These are phyloP conservation scores for Clarireedia hainanense DNA, from an alignment of 2,329 filamentous ascomycete genomes.

Conservation along the genomic window DNA sequence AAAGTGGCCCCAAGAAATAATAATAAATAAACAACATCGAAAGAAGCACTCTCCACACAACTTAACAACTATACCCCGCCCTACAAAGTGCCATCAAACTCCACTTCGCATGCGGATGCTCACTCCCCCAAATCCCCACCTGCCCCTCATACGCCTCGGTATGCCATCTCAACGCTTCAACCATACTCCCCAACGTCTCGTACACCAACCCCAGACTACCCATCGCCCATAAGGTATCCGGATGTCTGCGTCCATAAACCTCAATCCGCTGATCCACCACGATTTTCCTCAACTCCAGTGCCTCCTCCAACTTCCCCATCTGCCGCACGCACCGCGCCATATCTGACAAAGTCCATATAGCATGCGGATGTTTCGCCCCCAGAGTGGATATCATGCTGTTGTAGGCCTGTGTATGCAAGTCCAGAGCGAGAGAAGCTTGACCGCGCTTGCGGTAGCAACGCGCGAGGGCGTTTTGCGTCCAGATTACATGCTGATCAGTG, in stretches of 20 bases:
- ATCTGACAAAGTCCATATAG: conserved; percentile 3
- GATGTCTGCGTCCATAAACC: background rate
- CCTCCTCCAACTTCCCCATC: background rate
- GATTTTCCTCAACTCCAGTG: background rate
- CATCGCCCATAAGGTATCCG: conserved; percentile 9
- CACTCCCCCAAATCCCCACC: background rate
- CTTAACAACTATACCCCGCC: background rate
- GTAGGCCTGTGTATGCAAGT: conserved; percentile 2
- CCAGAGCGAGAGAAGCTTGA: background rate
- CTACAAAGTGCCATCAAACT: conserved; percentile 1
- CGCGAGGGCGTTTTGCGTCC: conserved; percentile 5
- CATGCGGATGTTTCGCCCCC: background rate
- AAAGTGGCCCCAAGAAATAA: too few relatives aligned
- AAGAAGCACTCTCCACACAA: too few relatives aligned
- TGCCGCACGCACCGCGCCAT: background rate
- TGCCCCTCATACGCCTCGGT: background rate
- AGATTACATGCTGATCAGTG: conserved; percentile 7
- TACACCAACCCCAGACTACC: background rate
- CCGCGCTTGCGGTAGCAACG: background rate
- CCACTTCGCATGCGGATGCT: background rate
- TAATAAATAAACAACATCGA: too few relatives aligned
- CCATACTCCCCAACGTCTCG: background rate
- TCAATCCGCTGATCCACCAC: background rate
- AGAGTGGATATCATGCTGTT: background rate
- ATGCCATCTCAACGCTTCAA: background rate